Percentiles rank a stretch among this genome's conserved stretches.
phyloP scores from a whole-genome alignment of 2,329 filamentous ascomycete species.

The Clathrospora elynae region DNA sequence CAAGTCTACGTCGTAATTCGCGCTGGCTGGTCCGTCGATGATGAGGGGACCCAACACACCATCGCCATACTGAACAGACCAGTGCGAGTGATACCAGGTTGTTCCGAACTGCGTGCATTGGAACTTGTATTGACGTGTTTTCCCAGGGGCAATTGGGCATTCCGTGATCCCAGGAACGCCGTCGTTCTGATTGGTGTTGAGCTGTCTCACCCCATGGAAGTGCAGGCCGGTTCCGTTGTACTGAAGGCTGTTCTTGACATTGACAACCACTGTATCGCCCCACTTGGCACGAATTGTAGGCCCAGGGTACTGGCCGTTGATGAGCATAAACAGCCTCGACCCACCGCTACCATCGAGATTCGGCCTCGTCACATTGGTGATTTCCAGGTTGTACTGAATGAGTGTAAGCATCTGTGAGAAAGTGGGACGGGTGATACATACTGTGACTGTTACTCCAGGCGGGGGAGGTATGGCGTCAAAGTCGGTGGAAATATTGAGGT shows the following conservation, averaged over 20 bases:
- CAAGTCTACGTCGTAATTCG: constrained; percentile 63
- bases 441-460: constrained; percentile 45
- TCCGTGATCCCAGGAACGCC: constrained; percentile 61
- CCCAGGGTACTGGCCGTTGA: constrained; percentile 65
- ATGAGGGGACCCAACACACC: constrained; percentile 51
- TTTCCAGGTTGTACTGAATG: constrained; percentile 46
- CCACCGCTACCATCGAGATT: constrained; percentile 49
- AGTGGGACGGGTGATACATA: constrained; percentile 11
- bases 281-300: constrained; percentile 52
- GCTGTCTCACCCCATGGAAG: constrained; percentile 56
- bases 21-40: constrained; percentile 51
- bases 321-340: constrained; percentile 50
- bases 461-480: constrained; percentile 52
- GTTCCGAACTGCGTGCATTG: constrained; percentile 57
- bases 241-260: constrained; percentile 45
- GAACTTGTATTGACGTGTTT: constrained; percentile 63
- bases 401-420: constrained; percentile 7
- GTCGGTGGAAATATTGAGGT: constrained; percentile 53
- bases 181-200: constrained; percentile 55
- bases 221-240: constrained; percentile 59
- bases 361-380: constrained; percentile 49
- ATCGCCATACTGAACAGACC: constrained; percentile 51
- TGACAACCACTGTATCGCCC: constrained; percentile 50
- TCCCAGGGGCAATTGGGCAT: constrained; percentile 69
- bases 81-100: constrained; percentile 53